These are phyloP conservation scores for Nitzschia palea DNA, from an alignment of 108 stramenopile species.

Conservation along the genomic window DNA sequence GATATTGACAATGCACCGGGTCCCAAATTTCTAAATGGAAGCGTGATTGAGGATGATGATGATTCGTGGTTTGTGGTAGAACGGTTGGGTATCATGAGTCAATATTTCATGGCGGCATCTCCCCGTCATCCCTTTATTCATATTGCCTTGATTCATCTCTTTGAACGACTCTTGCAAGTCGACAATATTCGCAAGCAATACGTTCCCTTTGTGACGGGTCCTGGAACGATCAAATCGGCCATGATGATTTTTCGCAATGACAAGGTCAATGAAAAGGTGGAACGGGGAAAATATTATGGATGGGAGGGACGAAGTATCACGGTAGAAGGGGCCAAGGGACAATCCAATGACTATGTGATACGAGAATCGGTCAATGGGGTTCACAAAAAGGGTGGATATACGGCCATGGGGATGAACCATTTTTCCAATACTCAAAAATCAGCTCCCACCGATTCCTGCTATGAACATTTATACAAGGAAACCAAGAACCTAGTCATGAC, in stretches of 20 bases:
- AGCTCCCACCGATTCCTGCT: background rate
- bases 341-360: slow-evolving; percentile 27
- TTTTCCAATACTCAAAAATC: background rate
- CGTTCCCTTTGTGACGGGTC: slow-evolving; percentile 37
- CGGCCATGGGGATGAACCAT: slow-evolving; percentile 28
- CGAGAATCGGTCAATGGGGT: slow-evolving; percentile 19
- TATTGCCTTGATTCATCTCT: slow-evolving; percentile 17
- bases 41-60: slow-evolving; percentile 35
- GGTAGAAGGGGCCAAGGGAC: slow-evolving; percentile 22
- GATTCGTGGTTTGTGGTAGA: slow-evolving; percentile 68
- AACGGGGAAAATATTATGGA: slow-evolving; percentile 11
- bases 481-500: background rate
- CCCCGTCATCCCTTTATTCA: slow-evolving; percentile 67
- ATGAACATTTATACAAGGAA: slow-evolving; percentile 2
- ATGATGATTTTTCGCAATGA: slow-evolving; percentile 23
- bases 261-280: background rate
- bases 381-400: slow-evolving; percentile 22
- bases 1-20: slow-evolving; percentile 60
- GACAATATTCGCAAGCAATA: slow-evolving; percentile 21
- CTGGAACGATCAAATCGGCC: slow-evolving; percentile 19
- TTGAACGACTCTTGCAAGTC: slow-evolving; percentile 23
- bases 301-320: slow-evolving; percentile 3
- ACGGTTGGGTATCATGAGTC: slow-evolving; percentile 37
- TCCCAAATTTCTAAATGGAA: slow-evolving; percentile 18
- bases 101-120: slow-evolving; percentile 68